Evolutionary conservation across 2,329 filamentous ascomycete species (phyloP).

Genomic region (Aspergillus hiratsukae): DNA sequence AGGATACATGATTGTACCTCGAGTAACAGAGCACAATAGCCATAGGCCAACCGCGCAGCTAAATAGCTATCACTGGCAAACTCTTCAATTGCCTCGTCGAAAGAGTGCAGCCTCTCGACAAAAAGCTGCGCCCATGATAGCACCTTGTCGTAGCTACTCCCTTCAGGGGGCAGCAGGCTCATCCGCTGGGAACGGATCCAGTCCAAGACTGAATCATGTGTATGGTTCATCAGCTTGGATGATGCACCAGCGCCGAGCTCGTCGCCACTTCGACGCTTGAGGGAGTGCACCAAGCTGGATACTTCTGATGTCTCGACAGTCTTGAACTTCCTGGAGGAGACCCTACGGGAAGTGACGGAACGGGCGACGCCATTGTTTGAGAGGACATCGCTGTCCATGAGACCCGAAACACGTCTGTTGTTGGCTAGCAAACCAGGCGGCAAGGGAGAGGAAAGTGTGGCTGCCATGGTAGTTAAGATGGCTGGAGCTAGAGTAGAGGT

Average conservation of each 20-base stretch:
- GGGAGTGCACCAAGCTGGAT: not conserved
- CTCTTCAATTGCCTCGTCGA: conserved; percentile 27
- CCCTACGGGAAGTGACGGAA: conserved; percentile 5
- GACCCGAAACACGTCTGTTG: conserved; percentile 2
- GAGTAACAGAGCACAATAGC: conserved; percentile 44
- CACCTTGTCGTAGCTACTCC: conserved; percentile 37
- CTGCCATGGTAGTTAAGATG: conserved; percentile 1
- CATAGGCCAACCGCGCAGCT: conserved; percentile 45
- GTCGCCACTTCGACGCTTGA: not conserved
- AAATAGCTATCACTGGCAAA: conserved; percentile 31
- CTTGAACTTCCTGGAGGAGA: not conserved
- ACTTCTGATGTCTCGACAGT: not conserved
- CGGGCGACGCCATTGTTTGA: conserved; percentile 8
- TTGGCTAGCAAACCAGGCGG: conserved; percentile 1
- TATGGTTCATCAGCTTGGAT: not conserved
- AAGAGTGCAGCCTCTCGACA: conserved; percentile 29
- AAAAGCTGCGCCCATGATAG: conserved; percentile 35
- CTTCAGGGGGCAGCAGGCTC: conserved; percentile 32
- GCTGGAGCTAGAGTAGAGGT: not conserved
- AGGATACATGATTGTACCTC: conserved; percentile 32
- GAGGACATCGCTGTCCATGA: conserved; percentile 4
- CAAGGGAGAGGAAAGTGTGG: conserved; percentile 2
- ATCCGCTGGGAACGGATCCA: conserved; percentile 34
- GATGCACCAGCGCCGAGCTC: not conserved
- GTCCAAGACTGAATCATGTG: conserved; percentile 11